Evolutionary conservation across 164 flowering plant genomes (phyloP).

Genomic region (Platanus orientalis): DNA sequence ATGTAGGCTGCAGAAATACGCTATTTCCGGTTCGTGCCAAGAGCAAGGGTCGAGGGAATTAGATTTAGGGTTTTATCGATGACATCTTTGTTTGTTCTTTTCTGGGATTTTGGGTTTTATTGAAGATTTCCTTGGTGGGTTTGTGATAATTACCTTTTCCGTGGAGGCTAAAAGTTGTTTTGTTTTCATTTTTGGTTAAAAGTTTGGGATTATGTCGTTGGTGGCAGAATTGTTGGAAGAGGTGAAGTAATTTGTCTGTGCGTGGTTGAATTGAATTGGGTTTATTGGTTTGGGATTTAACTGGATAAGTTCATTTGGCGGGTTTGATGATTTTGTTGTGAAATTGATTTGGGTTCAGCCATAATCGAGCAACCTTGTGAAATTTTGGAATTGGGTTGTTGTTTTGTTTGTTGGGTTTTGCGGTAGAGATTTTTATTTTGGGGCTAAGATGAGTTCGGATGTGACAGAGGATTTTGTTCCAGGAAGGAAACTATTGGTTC

Average conservation of each 20-base stretch:
- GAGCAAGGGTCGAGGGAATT: conserved; percentile 3
- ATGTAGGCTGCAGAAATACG: no score
- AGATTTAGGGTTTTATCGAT: conserved; percentile 16
- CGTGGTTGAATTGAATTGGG: no score
- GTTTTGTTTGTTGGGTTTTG: conserved; percentile 6
- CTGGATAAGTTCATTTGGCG: neutral
- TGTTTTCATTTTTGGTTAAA: neutral
- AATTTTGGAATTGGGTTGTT: conserved; percentile 1
- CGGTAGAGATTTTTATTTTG: conserved; percentile 18
- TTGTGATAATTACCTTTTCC: conserved; percentile 2
- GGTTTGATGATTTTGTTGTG: conserved; percentile 7
- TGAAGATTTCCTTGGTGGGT: neutral
- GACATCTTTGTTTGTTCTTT: conserved; percentile 6
- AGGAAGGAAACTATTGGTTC: conserved; percentile 62
- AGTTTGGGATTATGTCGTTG: neutral
- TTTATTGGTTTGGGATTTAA: neutral
- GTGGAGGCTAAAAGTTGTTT: neutral
- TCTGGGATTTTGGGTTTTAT: neutral
- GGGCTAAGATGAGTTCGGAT: conserved; percentile 62
- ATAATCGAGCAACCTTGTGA: neutral
- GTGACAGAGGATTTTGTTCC: conserved; percentile 33
- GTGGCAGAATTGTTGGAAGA: neutral
- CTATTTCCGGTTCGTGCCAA: no score
- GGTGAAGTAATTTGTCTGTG: neutral
- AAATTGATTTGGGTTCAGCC: neutral